A percentile compares a stretch with the other conserved stretches of the same genome.
Evolutionary conservation across 495 filamentous ascomycete species (phyloP).

Genomic region (Pseudomonodictys pantanalensis): DNA sequence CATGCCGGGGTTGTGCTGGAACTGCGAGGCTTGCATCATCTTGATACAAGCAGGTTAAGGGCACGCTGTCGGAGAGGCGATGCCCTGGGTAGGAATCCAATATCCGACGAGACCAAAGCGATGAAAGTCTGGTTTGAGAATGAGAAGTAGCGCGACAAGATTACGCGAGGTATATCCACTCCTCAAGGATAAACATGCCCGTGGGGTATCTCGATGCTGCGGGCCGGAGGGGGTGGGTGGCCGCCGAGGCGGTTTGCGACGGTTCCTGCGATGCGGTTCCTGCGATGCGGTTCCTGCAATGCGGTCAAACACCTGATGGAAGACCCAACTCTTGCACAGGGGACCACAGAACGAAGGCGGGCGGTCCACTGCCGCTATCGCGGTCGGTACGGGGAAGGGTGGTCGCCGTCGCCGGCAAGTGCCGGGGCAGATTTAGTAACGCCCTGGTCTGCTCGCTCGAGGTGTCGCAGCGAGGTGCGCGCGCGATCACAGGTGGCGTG

Average conservation of each 20-base stretch:
- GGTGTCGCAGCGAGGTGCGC: neutral
- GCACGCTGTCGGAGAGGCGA: too few species aligned
- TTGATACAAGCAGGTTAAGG: slow-evolving; percentile 9
- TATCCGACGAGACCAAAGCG: too few species aligned
- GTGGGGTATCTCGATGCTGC: neutral
- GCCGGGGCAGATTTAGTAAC: slow-evolving; percentile 34
- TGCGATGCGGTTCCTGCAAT: too few species aligned
- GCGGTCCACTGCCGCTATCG: neutral
- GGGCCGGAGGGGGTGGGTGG: neutral
- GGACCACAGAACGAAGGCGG: neutral
- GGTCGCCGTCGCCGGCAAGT: slow-evolving; percentile 17
- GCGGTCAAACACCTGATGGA: neutral
- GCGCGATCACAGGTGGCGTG: slow-evolving; percentile 6
- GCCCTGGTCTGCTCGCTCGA: neutral
- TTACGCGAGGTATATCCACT: neutral
- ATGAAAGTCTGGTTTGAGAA: too few species aligned
- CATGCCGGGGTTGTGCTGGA: slow-evolving; percentile 57
- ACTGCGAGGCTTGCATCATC: slow-evolving; percentile 46
- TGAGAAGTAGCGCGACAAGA: neutral
- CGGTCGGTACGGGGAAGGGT: neutral
- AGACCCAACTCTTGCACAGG: neutral
- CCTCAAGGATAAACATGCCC: neutral
- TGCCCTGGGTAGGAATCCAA: too few species aligned
- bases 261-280: too few species aligned
- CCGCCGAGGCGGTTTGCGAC: neutral